Evolutionary conservation across 2,329 filamentous ascomycete genomes (phyloP), one percentile per base, ranked within the genome.

Genomic region (Cryphonectria japonica): DNA sequence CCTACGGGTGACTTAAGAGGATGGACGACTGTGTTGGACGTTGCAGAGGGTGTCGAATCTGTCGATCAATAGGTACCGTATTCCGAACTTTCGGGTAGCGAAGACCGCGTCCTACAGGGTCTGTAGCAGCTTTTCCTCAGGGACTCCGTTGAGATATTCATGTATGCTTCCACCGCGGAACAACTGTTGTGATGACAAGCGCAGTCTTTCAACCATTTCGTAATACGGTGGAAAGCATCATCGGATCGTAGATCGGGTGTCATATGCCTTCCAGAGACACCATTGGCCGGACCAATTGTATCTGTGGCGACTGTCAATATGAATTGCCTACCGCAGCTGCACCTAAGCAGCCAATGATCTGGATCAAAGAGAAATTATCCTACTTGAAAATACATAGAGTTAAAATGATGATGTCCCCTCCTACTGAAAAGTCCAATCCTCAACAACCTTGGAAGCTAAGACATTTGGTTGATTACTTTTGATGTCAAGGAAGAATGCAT

Each of bases 51-150:
- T n/a, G n/a, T n/a, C n/a, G n/a, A n/a, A n/a, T n/a, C n/a, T 26
- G 41, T 70, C 68, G 26, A 70, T n/a, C 68, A 63, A 70, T 1
- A 70, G n/a, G 13, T 70, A 62, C 5, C 29, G 39, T 13, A 70
- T 34, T 26, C 62, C 68, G 2, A 70, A 26, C 61, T 57, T 59
- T 5, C n/a, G 39, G 1, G 43, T 43, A 2, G 57, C n/a, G 3
- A 26, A 16, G 1, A 69, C 22, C 6, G 60, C 34, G 22, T 69
- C 67, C 22, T 22, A 16, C 7, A 69, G 65, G 2, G 60, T 69
- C 19, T 11, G 41, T 16, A 61, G 67, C 11, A 69, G 41, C 13
- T 54, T 54, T 14, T 54, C 50, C n/a, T 54, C 50, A 54, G 50
- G 50, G 50, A 54, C 50, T 14, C n/a, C 2, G n/a, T 54, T n/a